Evolutionary conservation across 164 flowering plant genomes (phyloP).

Genomic region (Liquidambar formosana): DNA sequence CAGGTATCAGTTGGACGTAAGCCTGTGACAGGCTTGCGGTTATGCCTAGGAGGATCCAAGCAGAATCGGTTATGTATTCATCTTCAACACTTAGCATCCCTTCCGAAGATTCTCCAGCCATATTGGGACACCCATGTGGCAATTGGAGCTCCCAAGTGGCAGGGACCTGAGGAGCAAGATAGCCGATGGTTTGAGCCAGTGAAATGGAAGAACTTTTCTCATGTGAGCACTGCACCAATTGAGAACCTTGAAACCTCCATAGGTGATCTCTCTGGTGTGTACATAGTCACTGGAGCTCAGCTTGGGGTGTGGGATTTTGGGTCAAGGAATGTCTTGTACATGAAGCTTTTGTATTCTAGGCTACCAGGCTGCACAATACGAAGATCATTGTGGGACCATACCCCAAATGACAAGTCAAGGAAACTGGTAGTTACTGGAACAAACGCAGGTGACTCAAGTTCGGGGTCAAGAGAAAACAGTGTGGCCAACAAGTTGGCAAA

Average conservation of each 20-base stretch:
- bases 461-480: constrained; percentile 32
- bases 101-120: constrained; percentile 77
- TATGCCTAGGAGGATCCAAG: constrained; percentile 72
- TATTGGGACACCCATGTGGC: constrained; percentile 81
- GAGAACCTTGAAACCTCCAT: constrained; percentile 62
- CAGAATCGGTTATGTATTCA: constrained; percentile 69
- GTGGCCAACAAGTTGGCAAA: constrained; percentile 58
- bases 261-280: constrained; percentile 60
- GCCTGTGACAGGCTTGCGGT: constrained; percentile 78
- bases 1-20: constrained; percentile 84
- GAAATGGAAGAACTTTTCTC: constrained; percentile 90
- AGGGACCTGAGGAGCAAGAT: constrained; percentile 92
- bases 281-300: constrained; percentile 90
- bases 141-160: constrained; percentile 91
- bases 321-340: constrained; percentile 63
- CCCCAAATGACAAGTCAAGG: constrained; percentile 43
- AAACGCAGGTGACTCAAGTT: constrained; percentile 36
- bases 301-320: constrained; percentile 98
- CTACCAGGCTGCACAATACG: constrained; percentile 81
- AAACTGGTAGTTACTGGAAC: constrained; percentile 5
- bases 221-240: constrained; percentile 85
- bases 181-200: constrained; percentile 92
- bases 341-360: constrained; percentile 77
- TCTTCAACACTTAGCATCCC: constrained; percentile 68
- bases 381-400: constrained; percentile 84